A percentile compares a stretch with the other conserved stretches of the same genome.
phyloP scores from a whole-genome alignment of 257 asterid genomes.

The Apocynum venetum region DNA sequence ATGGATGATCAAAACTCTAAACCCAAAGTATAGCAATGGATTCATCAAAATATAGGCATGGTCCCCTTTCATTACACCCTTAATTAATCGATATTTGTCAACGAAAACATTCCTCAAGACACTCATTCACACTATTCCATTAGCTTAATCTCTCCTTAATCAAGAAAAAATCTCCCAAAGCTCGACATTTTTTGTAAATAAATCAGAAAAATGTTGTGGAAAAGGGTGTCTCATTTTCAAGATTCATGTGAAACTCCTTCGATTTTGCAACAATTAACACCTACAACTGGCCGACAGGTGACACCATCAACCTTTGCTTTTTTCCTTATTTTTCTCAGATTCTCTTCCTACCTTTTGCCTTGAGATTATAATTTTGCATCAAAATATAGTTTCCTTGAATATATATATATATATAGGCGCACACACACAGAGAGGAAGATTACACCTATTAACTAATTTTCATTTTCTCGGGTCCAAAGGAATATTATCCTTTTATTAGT shows the following conservation, averaged over 20 bases:
- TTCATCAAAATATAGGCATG: not conserved
- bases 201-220: not conserved
- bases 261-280: not conserved
- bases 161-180: not conserved
- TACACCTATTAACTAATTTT: no score
- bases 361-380: no score
- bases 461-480: no score
- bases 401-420: no score
- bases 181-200: not conserved
- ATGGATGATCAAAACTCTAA: not conserved
- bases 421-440: no score
- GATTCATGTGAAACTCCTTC: not conserved
- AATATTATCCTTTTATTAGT: no score
- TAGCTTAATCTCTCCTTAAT: not conserved
- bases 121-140: not conserved
- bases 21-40: not conserved
- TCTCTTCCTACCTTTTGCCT: not conserved
- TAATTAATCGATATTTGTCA: not conserved
- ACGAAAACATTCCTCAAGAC: not conserved
- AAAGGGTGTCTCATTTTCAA: not conserved
- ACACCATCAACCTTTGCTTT: not conserved
- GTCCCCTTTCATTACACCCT: not conserved
- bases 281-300: not conserved
- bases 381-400: no score
- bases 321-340: not conserved